Evolutionary conservation across 2,329 filamentous ascomycete species (phyloP).

Genomic region (Xylaria polymorpha): DNA sequence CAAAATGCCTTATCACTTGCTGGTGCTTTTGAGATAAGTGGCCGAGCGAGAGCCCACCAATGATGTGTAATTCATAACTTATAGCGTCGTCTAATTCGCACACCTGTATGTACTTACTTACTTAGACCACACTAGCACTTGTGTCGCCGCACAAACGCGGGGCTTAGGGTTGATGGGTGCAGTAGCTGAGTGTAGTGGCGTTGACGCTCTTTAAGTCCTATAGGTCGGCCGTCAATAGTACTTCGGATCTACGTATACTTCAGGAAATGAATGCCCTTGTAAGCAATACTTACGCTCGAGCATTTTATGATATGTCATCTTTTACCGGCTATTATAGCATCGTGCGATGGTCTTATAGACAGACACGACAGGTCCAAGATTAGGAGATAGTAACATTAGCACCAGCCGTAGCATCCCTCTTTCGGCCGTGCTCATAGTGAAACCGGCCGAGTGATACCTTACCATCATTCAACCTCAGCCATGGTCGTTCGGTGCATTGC

Average conservation of each 20-base stretch:
- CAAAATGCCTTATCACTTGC: slow-evolving; percentile 6
- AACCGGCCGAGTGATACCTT: slow-evolving; percentile 30
- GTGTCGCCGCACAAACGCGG: slow-evolving; percentile 5
- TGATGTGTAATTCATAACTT: neutral
- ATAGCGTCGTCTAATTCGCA: neutral
- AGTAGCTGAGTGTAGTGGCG: slow-evolving; percentile 17
- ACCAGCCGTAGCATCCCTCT: slow-evolving; percentile 15
- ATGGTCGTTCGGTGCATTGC: slow-evolving; percentile 23
- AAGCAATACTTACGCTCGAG: neutral
- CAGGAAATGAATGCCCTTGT: neutral
- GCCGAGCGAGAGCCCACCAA: slow-evolving; percentile 18
- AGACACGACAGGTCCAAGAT: neutral
- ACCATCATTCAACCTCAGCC: slow-evolving; percentile 3
- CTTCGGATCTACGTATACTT: neutral
- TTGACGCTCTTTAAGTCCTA: neutral
- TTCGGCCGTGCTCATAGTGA: slow-evolving; percentile 25
- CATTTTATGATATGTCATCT: slow-evolving; percentile 3
- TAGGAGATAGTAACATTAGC: slow-evolving; percentile 1
- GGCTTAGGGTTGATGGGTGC: neutral
- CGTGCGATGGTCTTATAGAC: slow-evolving; percentile 12
- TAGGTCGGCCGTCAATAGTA: neutral
- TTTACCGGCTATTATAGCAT: slow-evolving; percentile 6
- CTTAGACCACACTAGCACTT: neutral
- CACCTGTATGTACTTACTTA: neutral
- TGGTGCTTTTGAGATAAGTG: slow-evolving; percentile 21